A percentile compares a stretch with the other conserved stretches of the same genome.
Evolutionary conservation across 208 protist species (phyloP).

Genomic region (Leishmania aethiopica): DNA sequence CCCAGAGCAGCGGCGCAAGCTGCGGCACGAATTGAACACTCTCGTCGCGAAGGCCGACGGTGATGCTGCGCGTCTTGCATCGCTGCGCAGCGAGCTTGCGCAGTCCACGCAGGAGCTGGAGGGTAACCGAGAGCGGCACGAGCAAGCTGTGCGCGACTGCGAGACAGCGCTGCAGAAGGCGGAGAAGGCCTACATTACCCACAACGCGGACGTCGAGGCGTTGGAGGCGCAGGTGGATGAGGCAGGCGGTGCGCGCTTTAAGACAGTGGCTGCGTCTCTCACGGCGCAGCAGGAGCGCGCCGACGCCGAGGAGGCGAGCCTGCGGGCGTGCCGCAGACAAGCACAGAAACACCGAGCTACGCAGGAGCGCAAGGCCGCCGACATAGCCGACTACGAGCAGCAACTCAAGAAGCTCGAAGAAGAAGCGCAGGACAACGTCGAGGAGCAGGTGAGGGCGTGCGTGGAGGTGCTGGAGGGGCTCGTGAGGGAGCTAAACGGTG

Average conservation of each 20-base stretch:
- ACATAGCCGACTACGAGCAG: slow-evolving; percentile 64
- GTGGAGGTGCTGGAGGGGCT: slow-evolving; percentile 51
- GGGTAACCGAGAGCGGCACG: slow-evolving; percentile 24
- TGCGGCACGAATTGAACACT: slow-evolving; percentile 50
- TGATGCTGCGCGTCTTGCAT: slow-evolving; percentile 40
- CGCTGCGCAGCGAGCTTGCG: slow-evolving; percentile 41
- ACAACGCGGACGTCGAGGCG: slow-evolving; percentile 53
- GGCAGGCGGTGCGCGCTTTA: slow-evolving; percentile 75
- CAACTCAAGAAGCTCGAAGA: slow-evolving; percentile 61
- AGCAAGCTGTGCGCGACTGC: slow-evolving; percentile 37
- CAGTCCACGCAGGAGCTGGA: slow-evolving; percentile 34
- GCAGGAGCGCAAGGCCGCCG: slow-evolving; percentile 66
- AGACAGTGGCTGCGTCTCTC: slow-evolving; percentile 56
- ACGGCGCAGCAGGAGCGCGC: slow-evolving; percentile 64
- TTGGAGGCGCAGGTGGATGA: slow-evolving; percentile 80
- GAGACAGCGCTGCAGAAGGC: slow-evolving; percentile 41
- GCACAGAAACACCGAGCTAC: slow-evolving; percentile 72
- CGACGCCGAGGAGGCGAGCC: slow-evolving; percentile 73
- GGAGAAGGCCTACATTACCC: slow-evolving; percentile 43
- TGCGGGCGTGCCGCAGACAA: slow-evolving; percentile 64
- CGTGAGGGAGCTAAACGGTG: slow-evolving; percentile 50
- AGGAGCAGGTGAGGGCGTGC: slow-evolving; percentile 55
- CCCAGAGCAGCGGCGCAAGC: slow-evolving; percentile 54
- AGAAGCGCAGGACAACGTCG: slow-evolving; percentile 61
- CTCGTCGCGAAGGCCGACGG: slow-evolving; percentile 53